Evolutionary conservation across 2,329 filamentous ascomycete genomes (phyloP).

Genomic region (Trichoderma sp.): DNA sequence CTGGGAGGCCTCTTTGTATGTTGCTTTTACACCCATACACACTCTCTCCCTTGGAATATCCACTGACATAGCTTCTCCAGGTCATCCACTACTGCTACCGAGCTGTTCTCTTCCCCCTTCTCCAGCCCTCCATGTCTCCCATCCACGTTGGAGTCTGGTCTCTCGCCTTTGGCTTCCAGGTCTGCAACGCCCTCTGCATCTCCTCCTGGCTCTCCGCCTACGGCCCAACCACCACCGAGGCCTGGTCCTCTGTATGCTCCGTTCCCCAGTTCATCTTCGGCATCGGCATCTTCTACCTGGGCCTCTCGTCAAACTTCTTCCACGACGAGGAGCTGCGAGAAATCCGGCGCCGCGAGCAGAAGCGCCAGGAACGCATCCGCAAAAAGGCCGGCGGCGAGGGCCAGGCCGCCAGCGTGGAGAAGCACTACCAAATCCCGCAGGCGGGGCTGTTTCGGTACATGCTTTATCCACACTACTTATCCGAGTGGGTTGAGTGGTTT

Average conservation of each 20-base stretch:
- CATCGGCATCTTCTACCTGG: conserved; percentile 72
- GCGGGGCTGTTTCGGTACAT: conserved; percentile 80
- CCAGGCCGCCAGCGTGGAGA: conserved; percentile 50
- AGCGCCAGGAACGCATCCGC: conserved; percentile 50
- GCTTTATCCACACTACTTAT: conserved; percentile 91
- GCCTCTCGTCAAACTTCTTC: conserved; percentile 78
- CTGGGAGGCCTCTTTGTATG: conserved; percentile 67
- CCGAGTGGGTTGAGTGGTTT: conserved; percentile 94
- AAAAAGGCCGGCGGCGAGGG: conserved; percentile 38
- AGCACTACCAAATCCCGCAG: conserved; percentile 84
- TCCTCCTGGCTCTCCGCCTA: conserved; percentile 83
- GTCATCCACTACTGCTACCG: conserved; percentile 89
- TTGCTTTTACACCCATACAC: conserved; percentile 20
- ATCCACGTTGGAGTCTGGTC: conserved; percentile 71
- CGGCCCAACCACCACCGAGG: conserved; percentile 62
- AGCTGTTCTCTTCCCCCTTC: conserved; percentile 76
- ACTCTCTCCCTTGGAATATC: neutral
- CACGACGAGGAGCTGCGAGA: conserved; percentile 89
- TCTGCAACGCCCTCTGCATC: conserved; percentile 75
- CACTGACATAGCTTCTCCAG: conserved; percentile 39
- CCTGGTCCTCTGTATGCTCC: conserved; percentile 48
- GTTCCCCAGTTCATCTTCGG: conserved; percentile 60
- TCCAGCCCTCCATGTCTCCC: conserved; percentile 91
- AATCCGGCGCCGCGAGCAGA: conserved; percentile 71
- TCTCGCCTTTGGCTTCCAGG: conserved; percentile 70